Evolutionary conservation across 1,284 basidiomycete species (phyloP).

Genomic region (Trichosporon asahii): DNA sequence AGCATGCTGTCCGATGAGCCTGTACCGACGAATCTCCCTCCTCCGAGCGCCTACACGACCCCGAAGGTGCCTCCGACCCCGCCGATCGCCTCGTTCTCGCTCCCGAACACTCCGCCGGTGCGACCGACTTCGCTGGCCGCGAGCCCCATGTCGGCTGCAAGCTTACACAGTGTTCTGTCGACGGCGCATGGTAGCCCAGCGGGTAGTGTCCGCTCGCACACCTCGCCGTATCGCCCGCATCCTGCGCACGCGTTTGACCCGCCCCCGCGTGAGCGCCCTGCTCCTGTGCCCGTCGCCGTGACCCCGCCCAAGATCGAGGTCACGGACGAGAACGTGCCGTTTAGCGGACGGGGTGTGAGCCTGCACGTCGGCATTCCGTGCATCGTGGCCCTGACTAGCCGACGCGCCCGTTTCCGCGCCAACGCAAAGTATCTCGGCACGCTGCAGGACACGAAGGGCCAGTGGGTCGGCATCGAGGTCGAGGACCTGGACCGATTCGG

Average conservation of each 20-base stretch:
- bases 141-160: constrained; percentile 1
- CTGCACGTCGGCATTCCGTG: constrained; percentile 87
- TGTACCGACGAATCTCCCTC: background rate
- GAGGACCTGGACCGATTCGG: constrained; percentile 58
- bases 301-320: constrained; percentile 15
- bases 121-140: background rate
- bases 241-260: constrained; percentile 48
- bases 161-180: background rate
- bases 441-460: constrained; percentile 66
- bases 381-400: constrained; percentile 67
- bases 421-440: constrained; percentile 83
- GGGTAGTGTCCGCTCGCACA: constrained; percentile 9
- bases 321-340: constrained; percentile 22
- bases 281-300: constrained; percentile 13
- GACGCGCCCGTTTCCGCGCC: constrained; percentile 76
- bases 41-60: constrained; percentile 13
- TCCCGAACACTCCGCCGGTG: background rate
- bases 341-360: constrained; percentile 58
- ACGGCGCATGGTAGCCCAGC: constrained; percentile 10
- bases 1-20: background rate
- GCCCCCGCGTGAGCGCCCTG: constrained; percentile 26
- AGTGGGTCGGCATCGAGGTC: constrained; percentile 90
- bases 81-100: background rate
- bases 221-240: constrained; percentile 44
- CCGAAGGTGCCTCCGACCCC: background rate